phyloP scores from a whole-genome alignment of 345 rosid genomes.

The Barbarea vulgaris region DNA sequence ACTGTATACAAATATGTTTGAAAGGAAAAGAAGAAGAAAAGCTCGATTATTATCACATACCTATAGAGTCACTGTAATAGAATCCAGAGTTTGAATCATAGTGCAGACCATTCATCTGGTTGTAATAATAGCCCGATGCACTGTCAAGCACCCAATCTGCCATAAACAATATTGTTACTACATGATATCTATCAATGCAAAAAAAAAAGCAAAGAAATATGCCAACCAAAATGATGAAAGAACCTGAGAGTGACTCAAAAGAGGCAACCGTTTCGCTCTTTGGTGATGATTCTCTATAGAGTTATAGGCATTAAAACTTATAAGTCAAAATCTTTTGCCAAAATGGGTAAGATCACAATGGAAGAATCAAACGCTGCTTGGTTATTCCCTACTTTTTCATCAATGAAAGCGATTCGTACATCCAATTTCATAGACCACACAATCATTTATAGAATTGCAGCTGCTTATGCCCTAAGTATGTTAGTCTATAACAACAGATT shows the following conservation, averaged over 20 bases:
- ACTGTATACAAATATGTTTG: background rate
- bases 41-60: constrained; percentile 37
- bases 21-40: background rate
- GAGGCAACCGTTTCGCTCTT: constrained; percentile 20
- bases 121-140: constrained; percentile 73
- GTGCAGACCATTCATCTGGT: constrained; percentile 56
- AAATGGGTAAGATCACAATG: constrained; percentile 6
- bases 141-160: constrained; percentile 79
- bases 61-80: constrained; percentile 81
- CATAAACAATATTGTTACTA: constrained; percentile 30
- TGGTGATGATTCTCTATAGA: constrained; percentile 36
- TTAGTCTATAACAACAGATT: constrained; percentile 9
- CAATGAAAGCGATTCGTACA: background rate
- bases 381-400: background rate
- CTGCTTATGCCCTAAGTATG: background rate
- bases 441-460: background rate
- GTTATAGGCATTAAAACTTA: constrained; percentile 30
- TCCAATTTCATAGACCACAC: background rate
- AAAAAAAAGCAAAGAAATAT: constrained; percentile 4
- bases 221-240: constrained; percentile 29
- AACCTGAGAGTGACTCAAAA: constrained; percentile 41
- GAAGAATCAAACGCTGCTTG: background rate
- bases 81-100: constrained; percentile 87
- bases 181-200: constrained; percentile 26
- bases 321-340: constrained; percentile 29